Conservation (phyloP, 805 yeast genomes). For the Blastobotrys americana region DNA sequence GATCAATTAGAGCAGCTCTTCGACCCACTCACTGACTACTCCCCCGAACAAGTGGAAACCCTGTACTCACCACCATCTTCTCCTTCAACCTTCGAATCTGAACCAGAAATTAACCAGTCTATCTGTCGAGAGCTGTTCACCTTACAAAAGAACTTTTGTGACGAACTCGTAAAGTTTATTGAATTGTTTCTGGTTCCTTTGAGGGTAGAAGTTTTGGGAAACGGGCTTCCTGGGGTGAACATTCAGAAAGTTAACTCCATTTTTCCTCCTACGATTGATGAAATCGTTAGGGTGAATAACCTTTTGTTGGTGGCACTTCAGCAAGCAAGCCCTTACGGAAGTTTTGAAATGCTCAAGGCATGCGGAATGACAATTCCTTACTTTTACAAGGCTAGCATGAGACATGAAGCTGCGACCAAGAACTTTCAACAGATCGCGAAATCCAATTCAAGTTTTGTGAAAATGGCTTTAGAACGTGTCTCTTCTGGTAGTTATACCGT, state of each 20-base stretch:
- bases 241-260: conserved; percentile 63
- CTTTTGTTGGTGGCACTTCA: conserved; percentile 69
- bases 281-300: conserved; percentile 82
- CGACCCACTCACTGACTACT: conserved; percentile 84
- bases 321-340: conserved; percentile 60
- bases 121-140: conserved; percentile 60
- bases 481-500: conserved; percentile 33
- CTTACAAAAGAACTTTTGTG: conserved; percentile 69
- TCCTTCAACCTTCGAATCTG: conserved; percentile 14
- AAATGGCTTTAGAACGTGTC: conserved; percentile 17
- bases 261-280: conserved; percentile 94
- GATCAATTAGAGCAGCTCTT: conserved; percentile 81
- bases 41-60: conserved; percentile 78
- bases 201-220: conserved; percentile 58
- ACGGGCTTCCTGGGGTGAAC: conserved; percentile 44
- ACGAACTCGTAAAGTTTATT: conserved; percentile 61
- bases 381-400: conserved; percentile 84
- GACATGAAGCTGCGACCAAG: conserved; percentile 89
- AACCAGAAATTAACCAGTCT: conserved; percentile 37
- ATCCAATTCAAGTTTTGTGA: conserved; percentile 36
- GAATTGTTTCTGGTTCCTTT: conserved; percentile 76
- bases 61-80: conserved; percentile 55
- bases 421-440: conserved; percentile 45
- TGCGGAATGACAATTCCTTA: conserved; percentile 80
- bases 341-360: conserved; percentile 69